Base-by-base conservation (phyloP, 2,329 filamentous ascomycete genomes). In the Fusarium subglutinans region DNA sequence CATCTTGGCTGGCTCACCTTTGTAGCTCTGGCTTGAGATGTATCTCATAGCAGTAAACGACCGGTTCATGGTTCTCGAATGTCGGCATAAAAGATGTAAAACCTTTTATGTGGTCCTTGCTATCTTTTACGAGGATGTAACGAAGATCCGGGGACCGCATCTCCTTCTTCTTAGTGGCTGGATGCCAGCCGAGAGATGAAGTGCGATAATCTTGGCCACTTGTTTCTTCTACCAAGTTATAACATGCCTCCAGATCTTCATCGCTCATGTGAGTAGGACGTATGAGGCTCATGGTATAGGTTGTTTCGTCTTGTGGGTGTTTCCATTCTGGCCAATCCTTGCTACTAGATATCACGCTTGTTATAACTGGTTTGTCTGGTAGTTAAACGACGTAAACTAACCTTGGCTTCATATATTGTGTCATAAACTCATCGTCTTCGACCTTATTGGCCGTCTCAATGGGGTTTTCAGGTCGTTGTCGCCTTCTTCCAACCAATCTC, bases 21-120 rank as follows among this genome's bases (percentile, higher is more conserved):
- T 89, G 88, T 9, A 93, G 79, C 3, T 84, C 81, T 3, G 86
- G 82, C 43, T 84, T 81, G 7, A 95, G 86, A 78, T 96, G 93
- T 41, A 96, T 90, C 82, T 96, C 93, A 80, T 95, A 96, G 80
- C 93, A 91, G 81, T 95, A 96, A 26, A 94, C 79, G 5, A 95
- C 92, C 0, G 90, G 85, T 66, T 89, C 83, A 3, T 87, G 86
- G 70, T 91, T 89, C 78, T 94, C 92, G 76, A 89, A 89, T 5
- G 90, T 92, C n/a, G 92, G 87, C 91, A 93, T 91, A 77, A 93
- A 84, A n/a, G 90, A 93, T 3, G 88, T 85, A 76, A 93, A 92
- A 9, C 86, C 90, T 24, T 82, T 79, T 14, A 91, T 72, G 17
- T 30, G 45, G 33, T 48, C 67, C 17, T 76, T 62, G 11, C 65